Evolutionary conservation across 2,329 filamentous ascomycete species (phyloP).

Genomic region (Hypoxylon sp.): DNA sequence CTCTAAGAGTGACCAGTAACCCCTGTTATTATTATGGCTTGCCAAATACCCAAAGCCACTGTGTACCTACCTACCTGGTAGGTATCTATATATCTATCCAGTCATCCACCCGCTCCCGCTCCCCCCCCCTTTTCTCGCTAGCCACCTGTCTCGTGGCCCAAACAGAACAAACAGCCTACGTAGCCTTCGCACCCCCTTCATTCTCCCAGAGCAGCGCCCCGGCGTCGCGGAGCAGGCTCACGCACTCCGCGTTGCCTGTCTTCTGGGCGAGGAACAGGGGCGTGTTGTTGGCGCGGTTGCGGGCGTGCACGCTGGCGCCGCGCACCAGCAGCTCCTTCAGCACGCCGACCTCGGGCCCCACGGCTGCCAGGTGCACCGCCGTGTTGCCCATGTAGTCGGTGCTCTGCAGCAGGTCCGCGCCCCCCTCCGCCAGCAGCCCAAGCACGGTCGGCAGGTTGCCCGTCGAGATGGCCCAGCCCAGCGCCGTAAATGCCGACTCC

Average conservation of each 20-base stretch:
- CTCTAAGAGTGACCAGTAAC: too few relatives aligned
- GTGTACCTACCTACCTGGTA: too few relatives aligned
- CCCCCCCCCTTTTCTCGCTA: background rate
- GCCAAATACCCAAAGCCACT: background rate
- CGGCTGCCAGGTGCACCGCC: conserved; percentile 64
- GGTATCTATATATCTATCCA: too few relatives aligned
- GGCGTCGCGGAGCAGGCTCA: conserved; percentile 62
- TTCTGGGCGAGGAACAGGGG: conserved; percentile 70
- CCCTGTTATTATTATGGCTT: background rate
- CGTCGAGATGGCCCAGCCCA: conserved; percentile 81
- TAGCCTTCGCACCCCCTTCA: conserved; percentile 15
- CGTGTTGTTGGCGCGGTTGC: conserved; percentile 71
- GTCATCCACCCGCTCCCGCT: too few relatives aligned
- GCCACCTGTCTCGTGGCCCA: background rate
- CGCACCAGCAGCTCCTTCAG: conserved; percentile 65
- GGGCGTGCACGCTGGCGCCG: conserved; percentile 71
- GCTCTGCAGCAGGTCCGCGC: conserved; percentile 70
- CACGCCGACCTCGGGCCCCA: conserved; percentile 61
- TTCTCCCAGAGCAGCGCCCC: conserved; percentile 69
- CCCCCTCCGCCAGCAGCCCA: conserved; percentile 71
- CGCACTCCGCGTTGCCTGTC: conserved; percentile 61
- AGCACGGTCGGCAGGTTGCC: conserved; percentile 71
- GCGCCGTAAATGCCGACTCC: conserved; percentile 73
- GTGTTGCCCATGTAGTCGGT: conserved; percentile 86
- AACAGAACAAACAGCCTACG: background rate